Conservation (phyloP, 306 rosid species). For the Coriaria nepalensis region DNA sequence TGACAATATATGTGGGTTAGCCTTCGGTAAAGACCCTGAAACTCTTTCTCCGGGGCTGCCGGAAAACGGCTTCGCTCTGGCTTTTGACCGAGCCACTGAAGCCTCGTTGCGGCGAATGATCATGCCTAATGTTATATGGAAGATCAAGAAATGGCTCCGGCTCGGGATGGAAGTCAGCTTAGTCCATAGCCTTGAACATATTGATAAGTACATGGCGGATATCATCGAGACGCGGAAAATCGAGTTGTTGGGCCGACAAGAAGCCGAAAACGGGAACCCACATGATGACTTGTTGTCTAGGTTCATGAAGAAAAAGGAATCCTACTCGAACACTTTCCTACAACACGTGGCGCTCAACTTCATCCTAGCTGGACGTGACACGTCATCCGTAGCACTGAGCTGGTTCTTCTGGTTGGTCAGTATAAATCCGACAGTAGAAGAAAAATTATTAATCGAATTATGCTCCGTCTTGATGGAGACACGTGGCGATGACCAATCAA, state of each 20-base stretch:
- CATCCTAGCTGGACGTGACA: conserved; percentile 93
- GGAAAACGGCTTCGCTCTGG: conserved; percentile 30
- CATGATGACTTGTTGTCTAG: conserved; percentile 71
- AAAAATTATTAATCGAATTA: conserved; percentile 45
- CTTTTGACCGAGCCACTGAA: conserved; percentile 41
- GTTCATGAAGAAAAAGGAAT: conserved; percentile 71
- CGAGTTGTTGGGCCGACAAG: conserved; percentile 24
- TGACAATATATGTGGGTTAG: conserved; percentile 81
- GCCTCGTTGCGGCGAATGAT: conserved; percentile 39
- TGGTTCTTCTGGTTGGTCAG: conserved; percentile 82
- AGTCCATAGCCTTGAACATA: conserved; percentile 33
- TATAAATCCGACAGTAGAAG: conserved; percentile 40
- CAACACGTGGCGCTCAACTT: conserved; percentile 80
- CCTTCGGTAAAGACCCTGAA: conserved; percentile 71
- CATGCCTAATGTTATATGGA: conserved; percentile 33
- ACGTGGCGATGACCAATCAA: conserved; percentile 36
- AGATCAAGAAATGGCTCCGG: conserved; percentile 36
- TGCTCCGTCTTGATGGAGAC: conserved; percentile 55
- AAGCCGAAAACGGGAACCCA: conserved; percentile 6
- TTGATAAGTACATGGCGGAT: conserved; percentile 31
- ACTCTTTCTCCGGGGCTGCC: conserved; percentile 35
- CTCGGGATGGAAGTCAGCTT: conserved; percentile 56
- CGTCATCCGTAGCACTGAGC: conserved; percentile 71
- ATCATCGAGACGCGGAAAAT: conserved; percentile 53
- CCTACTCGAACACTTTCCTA: conserved; percentile 54